Evolutionary conservation across 2,329 filamentous ascomycete genomes (phyloP).

Genomic region (Uncinocarpus reesii): DNA sequence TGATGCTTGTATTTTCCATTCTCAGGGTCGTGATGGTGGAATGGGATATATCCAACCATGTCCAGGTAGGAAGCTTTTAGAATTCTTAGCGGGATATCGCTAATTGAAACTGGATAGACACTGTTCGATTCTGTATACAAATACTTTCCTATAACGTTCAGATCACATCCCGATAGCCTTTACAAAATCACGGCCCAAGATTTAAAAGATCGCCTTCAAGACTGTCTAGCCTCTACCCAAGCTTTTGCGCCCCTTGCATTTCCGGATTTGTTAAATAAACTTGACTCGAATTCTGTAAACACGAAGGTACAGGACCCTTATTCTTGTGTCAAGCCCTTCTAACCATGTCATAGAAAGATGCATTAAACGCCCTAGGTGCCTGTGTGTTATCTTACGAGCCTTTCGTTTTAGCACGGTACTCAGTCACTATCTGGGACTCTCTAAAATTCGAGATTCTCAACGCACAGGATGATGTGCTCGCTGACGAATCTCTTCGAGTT

Average conservation of each 20-base stretch:
- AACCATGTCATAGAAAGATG: constrained; percentile 44
- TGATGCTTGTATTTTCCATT: constrained; percentile 61
- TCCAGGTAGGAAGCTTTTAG: constrained; percentile 39
- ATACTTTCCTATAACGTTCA: constrained; percentile 63
- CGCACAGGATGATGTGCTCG: constrained; percentile 55
- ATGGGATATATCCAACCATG: constrained; percentile 53
- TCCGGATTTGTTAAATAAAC: constrained; percentile 56
- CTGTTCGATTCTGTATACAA: constrained; percentile 61
- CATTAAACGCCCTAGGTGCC: constrained; percentile 51
- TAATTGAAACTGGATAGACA: constrained; percentile 22
- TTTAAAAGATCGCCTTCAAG: constrained; percentile 52
- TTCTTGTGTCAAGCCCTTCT: background rate
- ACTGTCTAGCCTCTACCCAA: constrained; percentile 53
- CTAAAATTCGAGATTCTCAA: constrained; percentile 60
- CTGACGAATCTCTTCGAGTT: constrained; percentile 47
- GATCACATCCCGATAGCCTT: constrained; percentile 57
- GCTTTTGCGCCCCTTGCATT: constrained; percentile 58
- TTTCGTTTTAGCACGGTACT: constrained; percentile 51
- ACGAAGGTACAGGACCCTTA: constrained; percentile 45
- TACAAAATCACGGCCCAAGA: constrained; percentile 61
- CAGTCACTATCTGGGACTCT: constrained; percentile 56
- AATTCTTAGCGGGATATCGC: background rate
- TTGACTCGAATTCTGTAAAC: constrained; percentile 58
- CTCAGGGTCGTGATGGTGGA: constrained; percentile 57
- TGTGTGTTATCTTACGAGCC: constrained; percentile 51